A percentile compares a stretch with the other conserved stretches of the same genome.
Conservation (phyloP, 352 stramenopile genomes). For the Globisporangium barbulae region DNA sequence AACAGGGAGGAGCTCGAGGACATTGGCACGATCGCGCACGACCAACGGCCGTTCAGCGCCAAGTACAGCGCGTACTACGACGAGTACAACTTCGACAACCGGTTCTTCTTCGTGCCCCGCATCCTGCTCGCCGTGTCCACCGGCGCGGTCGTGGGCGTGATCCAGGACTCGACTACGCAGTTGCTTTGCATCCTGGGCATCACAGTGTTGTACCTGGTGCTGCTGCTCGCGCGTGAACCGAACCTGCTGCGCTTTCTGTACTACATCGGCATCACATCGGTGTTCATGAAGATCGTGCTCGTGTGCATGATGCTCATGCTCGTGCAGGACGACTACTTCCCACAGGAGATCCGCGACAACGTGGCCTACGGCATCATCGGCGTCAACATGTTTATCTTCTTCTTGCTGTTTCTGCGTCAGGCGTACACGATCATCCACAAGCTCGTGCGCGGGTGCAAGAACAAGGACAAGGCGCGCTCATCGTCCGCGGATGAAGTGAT, state of each 20-base stretch:
- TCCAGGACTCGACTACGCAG: slow-evolving; percentile 66
- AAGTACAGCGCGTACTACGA: slow-evolving; percentile 89
- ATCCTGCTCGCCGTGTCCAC: slow-evolving; percentile 72
- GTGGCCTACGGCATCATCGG: slow-evolving; percentile 85
- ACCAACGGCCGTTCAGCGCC: slow-evolving; percentile 68
- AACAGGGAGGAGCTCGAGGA: slow-evolving; percentile 74
- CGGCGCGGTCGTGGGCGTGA: slow-evolving; percentile 64
- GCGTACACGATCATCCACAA: slow-evolving; percentile 78
- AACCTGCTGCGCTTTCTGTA: slow-evolving; percentile 82
- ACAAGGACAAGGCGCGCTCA: slow-evolving; percentile 25
- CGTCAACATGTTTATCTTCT: slow-evolving; percentile 83
- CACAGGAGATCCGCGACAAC: slow-evolving; percentile 75
- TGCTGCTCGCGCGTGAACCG: slow-evolving; percentile 67
- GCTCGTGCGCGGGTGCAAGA: slow-evolving; percentile 45
- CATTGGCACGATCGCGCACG: slow-evolving; percentile 70
- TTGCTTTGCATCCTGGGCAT: slow-evolving; percentile 70
- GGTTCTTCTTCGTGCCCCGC: slow-evolving; percentile 83
- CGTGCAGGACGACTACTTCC: slow-evolving; percentile 76
- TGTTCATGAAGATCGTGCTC: slow-evolving; percentile 82
- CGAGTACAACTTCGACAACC: slow-evolving; percentile 89
- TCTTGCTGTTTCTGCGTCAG: slow-evolving; percentile 75
- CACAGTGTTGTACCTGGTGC: slow-evolving; percentile 65
- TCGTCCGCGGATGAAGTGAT: slow-evolving; percentile 35
- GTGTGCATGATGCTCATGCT: slow-evolving; percentile 81
- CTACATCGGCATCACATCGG: slow-evolving; percentile 72